These are phyloP conservation scores for Salix exigua DNA, from an alignment of 345 rosid species.

Conservation along the genomic window DNA sequence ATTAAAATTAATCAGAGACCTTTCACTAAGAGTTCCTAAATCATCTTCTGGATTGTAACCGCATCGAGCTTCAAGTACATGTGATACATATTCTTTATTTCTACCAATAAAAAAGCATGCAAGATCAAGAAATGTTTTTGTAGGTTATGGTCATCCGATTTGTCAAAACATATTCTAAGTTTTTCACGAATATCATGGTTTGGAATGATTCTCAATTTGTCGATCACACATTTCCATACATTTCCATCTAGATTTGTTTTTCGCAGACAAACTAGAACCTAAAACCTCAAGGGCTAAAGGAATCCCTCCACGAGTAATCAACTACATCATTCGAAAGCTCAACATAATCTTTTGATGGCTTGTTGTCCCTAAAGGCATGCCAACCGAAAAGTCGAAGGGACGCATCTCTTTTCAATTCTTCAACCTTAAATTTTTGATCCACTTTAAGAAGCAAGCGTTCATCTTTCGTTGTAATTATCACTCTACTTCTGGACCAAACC, in stretches of 20 bases:
- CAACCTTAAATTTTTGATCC: background rate
- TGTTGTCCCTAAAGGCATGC: constrained; percentile 6
- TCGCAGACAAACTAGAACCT: background rate
- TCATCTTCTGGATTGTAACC: background rate
- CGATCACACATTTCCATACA: background rate
- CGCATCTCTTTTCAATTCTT: background rate
- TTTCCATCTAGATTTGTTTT: background rate
- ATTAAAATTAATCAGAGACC: background rate
- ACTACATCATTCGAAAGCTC: background rate
- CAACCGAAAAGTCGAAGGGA: constrained; percentile 5
- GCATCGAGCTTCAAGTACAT: background rate
- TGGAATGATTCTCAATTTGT: background rate
- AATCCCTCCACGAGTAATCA: background rate
- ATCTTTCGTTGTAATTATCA: too few species aligned
- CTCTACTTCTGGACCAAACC: too few species aligned
- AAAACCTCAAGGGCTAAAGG: constrained; percentile 14
- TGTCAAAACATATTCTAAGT: background rate
- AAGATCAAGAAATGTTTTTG: background rate
- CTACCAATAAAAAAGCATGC: background rate
- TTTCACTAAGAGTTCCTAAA: background rate
- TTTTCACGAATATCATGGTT: background rate
- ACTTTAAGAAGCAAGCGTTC: too few species aligned
- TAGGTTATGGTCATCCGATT: background rate
- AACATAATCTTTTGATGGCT: background rate
- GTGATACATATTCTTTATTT: background rate